Conservation (phyloP, 2,329 filamentous ascomycete species). For the Aphanoascus verrucosus region DNA sequence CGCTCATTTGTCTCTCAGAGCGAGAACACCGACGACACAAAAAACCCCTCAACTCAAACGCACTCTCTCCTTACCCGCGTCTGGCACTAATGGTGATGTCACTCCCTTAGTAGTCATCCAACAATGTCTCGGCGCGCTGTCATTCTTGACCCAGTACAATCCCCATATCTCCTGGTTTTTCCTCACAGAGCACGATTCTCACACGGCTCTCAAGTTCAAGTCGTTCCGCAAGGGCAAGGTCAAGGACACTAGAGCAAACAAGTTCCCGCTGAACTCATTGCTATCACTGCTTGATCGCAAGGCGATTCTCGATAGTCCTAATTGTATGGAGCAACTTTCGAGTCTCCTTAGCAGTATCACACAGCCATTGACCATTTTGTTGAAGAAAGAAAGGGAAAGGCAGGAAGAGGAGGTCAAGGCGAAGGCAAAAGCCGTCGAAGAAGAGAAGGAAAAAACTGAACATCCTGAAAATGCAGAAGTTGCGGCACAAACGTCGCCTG, state of each 20-base stretch:
- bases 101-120: conserved; percentile 93
- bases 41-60: conserved; percentile 82
- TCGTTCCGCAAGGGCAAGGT: conserved; percentile 74
- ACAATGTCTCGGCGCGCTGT: conserved; percentile 79
- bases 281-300: conserved; percentile 83
- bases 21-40: conserved; percentile 64
- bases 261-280: conserved; percentile 85
- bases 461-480: conserved; percentile 17
- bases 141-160: conserved; percentile 74
- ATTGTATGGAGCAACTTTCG: conserved; percentile 89
- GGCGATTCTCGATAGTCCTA: conserved; percentile 91
- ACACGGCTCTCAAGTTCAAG: conserved; percentile 63
- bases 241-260: conserved; percentile 72
- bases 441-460: conserved; percentile 22
- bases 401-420: conserved; percentile 36
- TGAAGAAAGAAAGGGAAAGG: conserved; percentile 74
- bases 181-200: conserved; percentile 82
- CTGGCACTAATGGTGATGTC: conserved; percentile 63
- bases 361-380: conserved; percentile 66
- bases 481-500: conserved; percentile 19
- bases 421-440: conserved; percentile 21
- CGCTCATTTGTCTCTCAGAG: conserved; percentile 79
- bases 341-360: conserved; percentile 81
- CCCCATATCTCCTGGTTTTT: conserved; percentile 84
- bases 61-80: conserved; percentile 52